Conservation (phyloP, 192 early-diverging fungal genomes). For the Coemansia sp. region DNA sequence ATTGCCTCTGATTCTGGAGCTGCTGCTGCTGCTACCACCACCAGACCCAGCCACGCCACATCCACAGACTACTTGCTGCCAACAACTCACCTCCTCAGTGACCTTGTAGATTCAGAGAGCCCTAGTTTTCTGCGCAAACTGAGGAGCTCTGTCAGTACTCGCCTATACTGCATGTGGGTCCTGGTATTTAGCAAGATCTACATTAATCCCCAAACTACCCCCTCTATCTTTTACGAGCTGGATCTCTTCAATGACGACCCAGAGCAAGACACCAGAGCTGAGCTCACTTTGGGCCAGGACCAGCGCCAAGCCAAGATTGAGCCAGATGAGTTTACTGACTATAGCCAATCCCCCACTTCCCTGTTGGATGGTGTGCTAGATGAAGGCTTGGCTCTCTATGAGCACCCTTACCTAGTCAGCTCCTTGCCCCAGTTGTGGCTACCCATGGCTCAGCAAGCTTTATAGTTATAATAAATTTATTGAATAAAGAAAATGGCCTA, state of each 20-base stretch:
- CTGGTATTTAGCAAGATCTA: constrained; percentile 49
- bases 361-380: constrained; percentile 72
- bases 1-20: background rate
- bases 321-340: constrained; percentile 71
- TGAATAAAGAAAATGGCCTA: background rate
- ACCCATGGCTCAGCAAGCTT: constrained; percentile 49
- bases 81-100: constrained; percentile 32
- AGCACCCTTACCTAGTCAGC: constrained; percentile 67
- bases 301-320: constrained; percentile 67
- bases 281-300: constrained; percentile 55
- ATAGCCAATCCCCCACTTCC: constrained; percentile 72
- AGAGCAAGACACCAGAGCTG: constrained; percentile 20
- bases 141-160: constrained; percentile 5
- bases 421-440: constrained; percentile 73
- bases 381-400: constrained; percentile 68
- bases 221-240: constrained; percentile 29
- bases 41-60: constrained; percentile 34
- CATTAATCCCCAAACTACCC: constrained; percentile 37
- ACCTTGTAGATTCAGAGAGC: constrained; percentile 27
- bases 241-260: constrained; percentile 19
- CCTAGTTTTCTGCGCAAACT: constrained; percentile 12
- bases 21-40: no score
- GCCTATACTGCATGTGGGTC: background rate
- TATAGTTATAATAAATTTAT: background rate
- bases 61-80: constrained; percentile 50